These are phyloP conservation scores for Entomortierella parvispora DNA, from an alignment of 192 early-diverging fungal species.

Conservation along the genomic window DNA sequence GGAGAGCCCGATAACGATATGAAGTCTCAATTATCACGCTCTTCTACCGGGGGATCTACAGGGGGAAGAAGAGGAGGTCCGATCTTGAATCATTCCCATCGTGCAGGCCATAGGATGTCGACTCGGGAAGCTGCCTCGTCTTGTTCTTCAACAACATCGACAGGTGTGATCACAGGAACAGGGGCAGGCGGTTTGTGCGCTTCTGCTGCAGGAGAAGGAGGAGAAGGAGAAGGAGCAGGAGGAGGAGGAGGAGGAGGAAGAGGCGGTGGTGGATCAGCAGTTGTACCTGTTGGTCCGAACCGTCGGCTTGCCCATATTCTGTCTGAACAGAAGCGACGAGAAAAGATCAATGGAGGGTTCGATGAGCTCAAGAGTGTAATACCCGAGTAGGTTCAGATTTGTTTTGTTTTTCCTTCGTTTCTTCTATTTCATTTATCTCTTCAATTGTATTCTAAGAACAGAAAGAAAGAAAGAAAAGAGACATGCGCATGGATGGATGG, in stretches of 20 bases:
- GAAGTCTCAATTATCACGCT: not conserved
- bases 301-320: constrained; percentile 54
- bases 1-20: not conserved
- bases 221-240: not conserved
- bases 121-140: constrained; percentile 12
- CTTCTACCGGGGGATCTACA: not conserved
- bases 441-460: no score
- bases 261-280: not conserved
- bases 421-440: no score
- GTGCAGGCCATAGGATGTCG: constrained; percentile 8
- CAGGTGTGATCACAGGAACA: no score
- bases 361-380: constrained; percentile 54
- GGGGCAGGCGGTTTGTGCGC: no score
- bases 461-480: no score
- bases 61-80: not conserved
- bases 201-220: no score
- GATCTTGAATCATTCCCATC: not conserved
- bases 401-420: no score
- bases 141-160: not conserved
- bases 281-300: constrained; percentile 32
- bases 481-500: no score
- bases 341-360: constrained; percentile 55
- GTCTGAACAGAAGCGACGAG: constrained; percentile 53
- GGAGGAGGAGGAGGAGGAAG: not conserved
- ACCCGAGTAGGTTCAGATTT: constrained; percentile 27